Conservation (phyloP, 129 eudicot genomes). For the Escallonia rubra region DNA sequence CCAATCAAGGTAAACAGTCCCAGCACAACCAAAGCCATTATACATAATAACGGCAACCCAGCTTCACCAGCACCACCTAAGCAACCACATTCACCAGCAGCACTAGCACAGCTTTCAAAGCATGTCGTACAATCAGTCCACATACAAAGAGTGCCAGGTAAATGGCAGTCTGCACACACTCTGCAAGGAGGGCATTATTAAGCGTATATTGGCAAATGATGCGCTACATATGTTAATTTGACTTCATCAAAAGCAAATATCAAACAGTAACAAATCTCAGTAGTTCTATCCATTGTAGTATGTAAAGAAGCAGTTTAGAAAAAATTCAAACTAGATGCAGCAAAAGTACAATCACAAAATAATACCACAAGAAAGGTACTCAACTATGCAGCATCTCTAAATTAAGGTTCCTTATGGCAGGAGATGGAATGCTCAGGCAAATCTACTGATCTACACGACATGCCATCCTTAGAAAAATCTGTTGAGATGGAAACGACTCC, state of each 20-base stretch:
- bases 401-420: no score
- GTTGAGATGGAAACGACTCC: no score
- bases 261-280: not conserved
- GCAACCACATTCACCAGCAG: conserved; percentile 91
- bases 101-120: conserved; percentile 79
- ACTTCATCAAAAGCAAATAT: not conserved
- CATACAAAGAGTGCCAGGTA: conserved; percentile 95
- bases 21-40: conserved; percentile 79
- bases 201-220: not conserved
- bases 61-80: conserved; percentile 99
- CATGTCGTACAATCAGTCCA: conserved; percentile 97
- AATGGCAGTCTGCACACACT: conserved; percentile 93
- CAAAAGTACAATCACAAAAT: not conserved
- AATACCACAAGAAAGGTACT: no score
- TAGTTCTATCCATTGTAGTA: not conserved
- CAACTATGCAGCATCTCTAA: no score
- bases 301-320: not conserved
- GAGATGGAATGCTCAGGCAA: no score
- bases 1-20: conserved; percentile 92
- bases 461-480: no score
- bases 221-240: not conserved
- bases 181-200: conserved; percentile 29
- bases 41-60: conserved; percentile 74
- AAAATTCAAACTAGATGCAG: no score
- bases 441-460: no score